phyloP scores from a whole-genome alignment of 2,329 filamentous ascomycete species.

The Diaporthe batatas region DNA sequence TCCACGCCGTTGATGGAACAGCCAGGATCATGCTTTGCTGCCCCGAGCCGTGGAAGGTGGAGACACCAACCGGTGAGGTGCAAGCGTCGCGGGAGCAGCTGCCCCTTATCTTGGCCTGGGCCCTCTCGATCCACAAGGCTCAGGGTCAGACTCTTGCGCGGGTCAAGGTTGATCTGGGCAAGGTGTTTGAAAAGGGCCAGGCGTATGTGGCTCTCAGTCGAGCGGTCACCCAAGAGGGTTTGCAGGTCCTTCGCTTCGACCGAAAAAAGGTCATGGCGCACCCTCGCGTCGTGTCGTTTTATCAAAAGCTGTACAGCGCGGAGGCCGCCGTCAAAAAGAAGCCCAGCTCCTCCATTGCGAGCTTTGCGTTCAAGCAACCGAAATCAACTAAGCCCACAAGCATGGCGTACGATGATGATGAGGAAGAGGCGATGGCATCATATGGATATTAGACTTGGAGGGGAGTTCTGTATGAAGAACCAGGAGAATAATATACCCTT shows the following conservation, averaged over 20 bases:
- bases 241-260: conserved; percentile 92
- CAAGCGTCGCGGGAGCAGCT: conserved; percentile 87
- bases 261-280: conserved; percentile 95
- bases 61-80: conserved; percentile 93
- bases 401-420: conserved; percentile 39
- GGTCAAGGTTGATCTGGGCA: conserved; percentile 93
- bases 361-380: conserved; percentile 56
- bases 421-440: conserved; percentile 41
- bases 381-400: conserved; percentile 43
- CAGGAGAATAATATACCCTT: conserved; percentile 18
- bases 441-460: conserved; percentile 3
- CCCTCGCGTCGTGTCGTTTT: conserved; percentile 86
- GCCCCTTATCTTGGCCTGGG: conserved; percentile 95
- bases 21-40: conserved; percentile 83
- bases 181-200: conserved; percentile 96
- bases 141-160: conserved; percentile 94
- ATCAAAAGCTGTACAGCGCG: conserved; percentile 82
- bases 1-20: conserved; percentile 83
- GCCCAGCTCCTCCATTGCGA: conserved; percentile 52
- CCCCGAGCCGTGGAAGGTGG: conserved; percentile 95
- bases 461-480: background rate
- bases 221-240: conserved; percentile 86
- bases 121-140: conserved; percentile 96
- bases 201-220: conserved; percentile 97
- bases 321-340: conserved; percentile 59